phyloP scores from a whole-genome alignment of 306 rosid species.

The Cicer bijugum region DNA sequence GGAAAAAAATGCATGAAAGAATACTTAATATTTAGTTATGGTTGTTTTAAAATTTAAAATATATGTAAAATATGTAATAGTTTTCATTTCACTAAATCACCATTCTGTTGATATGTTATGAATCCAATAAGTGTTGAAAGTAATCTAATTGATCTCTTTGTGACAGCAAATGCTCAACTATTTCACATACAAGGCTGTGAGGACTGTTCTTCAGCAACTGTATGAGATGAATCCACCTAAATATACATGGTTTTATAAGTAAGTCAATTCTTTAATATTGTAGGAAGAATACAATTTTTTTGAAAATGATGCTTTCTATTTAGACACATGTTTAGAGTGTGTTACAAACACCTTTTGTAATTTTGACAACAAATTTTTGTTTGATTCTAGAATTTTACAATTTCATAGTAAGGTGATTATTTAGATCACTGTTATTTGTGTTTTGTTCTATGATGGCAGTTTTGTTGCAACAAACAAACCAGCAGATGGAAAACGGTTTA shows the following conservation, averaged over 20 bases:
- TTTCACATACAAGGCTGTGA: conserved; percentile 93
- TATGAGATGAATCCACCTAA: conserved; percentile 95
- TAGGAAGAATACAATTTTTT: conserved; percentile 22
- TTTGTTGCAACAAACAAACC: conserved; percentile 83
- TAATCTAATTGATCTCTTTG: conserved; percentile 45
- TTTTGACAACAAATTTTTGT: conserved; percentile 1
- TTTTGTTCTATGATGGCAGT: conserved; percentile 53
- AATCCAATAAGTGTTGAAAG: conserved; percentile 25
- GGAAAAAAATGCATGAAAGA: too few species aligned
- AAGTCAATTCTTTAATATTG: conserved; percentile 47
- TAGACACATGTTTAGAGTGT: background rate
- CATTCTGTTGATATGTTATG: background rate
- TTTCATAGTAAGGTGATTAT: background rate
- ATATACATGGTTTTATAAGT: conserved; percentile 92
- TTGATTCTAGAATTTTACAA: background rate
- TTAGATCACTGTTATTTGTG: conserved; percentile 30
- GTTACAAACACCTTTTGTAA: background rate
- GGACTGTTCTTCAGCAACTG: conserved; percentile 90
- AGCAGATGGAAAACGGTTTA: conserved; percentile 73
- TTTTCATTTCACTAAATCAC: background rate
- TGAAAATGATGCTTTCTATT: conserved; percentile 15
- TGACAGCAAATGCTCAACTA: conserved; percentile 91
- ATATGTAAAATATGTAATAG: too few species aligned
- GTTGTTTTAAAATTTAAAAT: too few species aligned
- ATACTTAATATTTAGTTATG: too few species aligned